Evolutionary conservation across 805 yeast genomes (phyloP).

Genomic region (Teunomyces stri): DNA sequence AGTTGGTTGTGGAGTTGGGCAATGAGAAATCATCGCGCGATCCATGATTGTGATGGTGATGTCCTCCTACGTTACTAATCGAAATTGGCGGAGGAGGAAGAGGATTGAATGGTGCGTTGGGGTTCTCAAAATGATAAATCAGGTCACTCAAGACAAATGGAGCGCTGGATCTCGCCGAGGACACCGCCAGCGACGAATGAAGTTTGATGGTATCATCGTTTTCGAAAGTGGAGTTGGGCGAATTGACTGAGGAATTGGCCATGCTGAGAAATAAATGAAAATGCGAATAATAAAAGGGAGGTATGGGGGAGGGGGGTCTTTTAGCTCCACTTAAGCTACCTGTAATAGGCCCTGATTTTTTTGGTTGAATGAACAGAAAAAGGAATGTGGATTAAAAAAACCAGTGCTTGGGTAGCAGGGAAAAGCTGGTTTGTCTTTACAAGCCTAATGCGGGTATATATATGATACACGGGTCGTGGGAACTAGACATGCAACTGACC

Average conservation of each 20-base stretch:
- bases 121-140: conserved; percentile 11
- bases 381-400: conserved; percentile 6
- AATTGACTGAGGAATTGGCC: conserved; percentile 13
- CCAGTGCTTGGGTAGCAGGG: neutral
- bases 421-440: neutral
- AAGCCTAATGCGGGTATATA: conserved; percentile 2
- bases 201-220: conserved; percentile 21
- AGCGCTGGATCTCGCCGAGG: conserved; percentile 8
- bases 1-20: conserved; percentile 14
- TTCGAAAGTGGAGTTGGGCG: conserved; percentile 20
- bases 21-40: conserved; percentile 11
- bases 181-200: conserved; percentile 15
- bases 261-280: conserved; percentile 6
- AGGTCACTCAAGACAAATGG: conserved; percentile 8
- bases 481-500: neutral
- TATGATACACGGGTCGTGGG: conserved; percentile 1
- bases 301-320: neutral
- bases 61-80: conserved; percentile 1
- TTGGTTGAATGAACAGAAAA: conserved; percentile 5
- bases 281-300: neutral
- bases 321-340: conserved; percentile 3
- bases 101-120: conserved; percentile 14
- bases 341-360: neutral
- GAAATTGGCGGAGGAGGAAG: conserved; percentile 21
- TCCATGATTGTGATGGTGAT: conserved; percentile 5